Evolutionary conservation across 257 asterid species (phyloP).

Genomic region (Fraxinus americana): DNA sequence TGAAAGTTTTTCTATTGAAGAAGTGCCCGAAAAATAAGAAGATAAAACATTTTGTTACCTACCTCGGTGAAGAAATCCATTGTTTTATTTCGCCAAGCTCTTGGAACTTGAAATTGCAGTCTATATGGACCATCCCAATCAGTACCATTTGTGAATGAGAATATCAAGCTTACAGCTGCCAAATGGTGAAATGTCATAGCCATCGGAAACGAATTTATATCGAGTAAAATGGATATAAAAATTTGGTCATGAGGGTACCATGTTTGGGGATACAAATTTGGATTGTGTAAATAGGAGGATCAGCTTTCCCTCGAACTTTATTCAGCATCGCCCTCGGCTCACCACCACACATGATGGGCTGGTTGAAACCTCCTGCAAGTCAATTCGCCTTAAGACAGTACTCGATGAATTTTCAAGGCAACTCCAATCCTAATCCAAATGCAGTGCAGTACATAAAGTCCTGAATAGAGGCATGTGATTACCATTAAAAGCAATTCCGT

Average conservation of each 20-base stretch:
- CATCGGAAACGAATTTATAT: neutral
- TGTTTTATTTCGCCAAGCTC: slow-evolving; percentile 68
- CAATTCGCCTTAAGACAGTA: neutral
- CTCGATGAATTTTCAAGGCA: neutral
- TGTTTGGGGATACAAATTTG: slow-evolving; percentile 87
- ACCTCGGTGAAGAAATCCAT: slow-evolving; percentile 64
- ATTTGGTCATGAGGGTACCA: slow-evolving; percentile 38
- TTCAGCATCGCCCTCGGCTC: slow-evolving; percentile 87
- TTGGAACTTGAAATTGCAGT: slow-evolving; percentile 78
- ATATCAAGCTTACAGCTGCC: slow-evolving; percentile 82
- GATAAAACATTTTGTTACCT: slow-evolving; percentile 35
- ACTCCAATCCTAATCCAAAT: neutral
- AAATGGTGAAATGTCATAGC: neutral
- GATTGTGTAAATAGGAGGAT: slow-evolving; percentile 72
- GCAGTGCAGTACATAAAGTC: neutral
- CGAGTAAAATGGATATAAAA: neutral
- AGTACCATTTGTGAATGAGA: slow-evolving; percentile 80
- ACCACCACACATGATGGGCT: slow-evolving; percentile 94
- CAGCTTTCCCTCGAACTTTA: slow-evolving; percentile 79
- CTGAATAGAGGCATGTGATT: neutral
- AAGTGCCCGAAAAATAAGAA: no score
- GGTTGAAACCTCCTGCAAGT: slow-evolving; percentile 82
- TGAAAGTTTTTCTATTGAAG: no score
- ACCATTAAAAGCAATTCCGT: slow-evolving; percentile 84
- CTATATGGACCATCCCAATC: slow-evolving; percentile 94